Conservation (phyloP, 2,329 filamentous ascomycete genomes). For the Colletotrichum sublineola region DNA sequence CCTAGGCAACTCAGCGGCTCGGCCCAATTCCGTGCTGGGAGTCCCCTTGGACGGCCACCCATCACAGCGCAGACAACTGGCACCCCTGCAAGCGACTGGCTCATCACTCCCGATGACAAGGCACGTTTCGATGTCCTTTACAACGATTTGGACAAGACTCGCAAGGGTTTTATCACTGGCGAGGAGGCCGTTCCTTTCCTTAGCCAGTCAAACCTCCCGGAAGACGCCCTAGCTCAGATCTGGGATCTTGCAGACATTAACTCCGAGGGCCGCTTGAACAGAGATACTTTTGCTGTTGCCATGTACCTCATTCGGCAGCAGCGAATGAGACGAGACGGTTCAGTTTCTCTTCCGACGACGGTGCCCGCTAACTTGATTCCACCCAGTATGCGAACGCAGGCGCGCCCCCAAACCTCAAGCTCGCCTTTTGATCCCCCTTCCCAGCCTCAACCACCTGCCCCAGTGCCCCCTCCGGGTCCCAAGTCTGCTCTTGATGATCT, state of each 20-base stretch:
- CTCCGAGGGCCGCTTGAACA: conserved; percentile 85
- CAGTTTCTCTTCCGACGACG: conserved; percentile 75
- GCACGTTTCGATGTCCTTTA: conserved; percentile 89
- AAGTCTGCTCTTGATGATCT: conserved; percentile 93
- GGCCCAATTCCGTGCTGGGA: conserved; percentile 72
- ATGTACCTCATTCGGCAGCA: conserved; percentile 98
- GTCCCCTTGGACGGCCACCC: conserved; percentile 67
- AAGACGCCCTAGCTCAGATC: conserved; percentile 91
- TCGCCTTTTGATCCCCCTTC: conserved; percentile 67
- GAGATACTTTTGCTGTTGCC: conserved; percentile 95
- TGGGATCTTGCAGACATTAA: conserved; percentile 98
- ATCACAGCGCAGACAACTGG: conserved; percentile 59
- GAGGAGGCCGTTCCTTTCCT: conserved; percentile 96
- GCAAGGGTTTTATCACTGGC: conserved; percentile 87
- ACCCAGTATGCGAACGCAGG: conserved; percentile 81
- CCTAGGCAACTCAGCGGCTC: conserved; percentile 86
- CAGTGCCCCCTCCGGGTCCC: conserved; percentile 58
- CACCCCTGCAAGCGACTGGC: conserved; percentile 73
- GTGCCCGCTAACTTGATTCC: conserved; percentile 87
- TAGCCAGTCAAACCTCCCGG: conserved; percentile 88
- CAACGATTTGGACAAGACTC: conserved; percentile 82
- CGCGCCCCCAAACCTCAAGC: conserved; percentile 62
- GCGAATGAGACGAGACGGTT: conserved; percentile 75
- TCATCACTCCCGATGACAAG: conserved; percentile 87
- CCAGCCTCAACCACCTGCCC: conserved; percentile 43